Evolutionary conservation across 495 filamentous ascomycete genomes (phyloP), one percentile per base, ranked within the genome.

Genomic region (Neurospora cerealis): DNA sequence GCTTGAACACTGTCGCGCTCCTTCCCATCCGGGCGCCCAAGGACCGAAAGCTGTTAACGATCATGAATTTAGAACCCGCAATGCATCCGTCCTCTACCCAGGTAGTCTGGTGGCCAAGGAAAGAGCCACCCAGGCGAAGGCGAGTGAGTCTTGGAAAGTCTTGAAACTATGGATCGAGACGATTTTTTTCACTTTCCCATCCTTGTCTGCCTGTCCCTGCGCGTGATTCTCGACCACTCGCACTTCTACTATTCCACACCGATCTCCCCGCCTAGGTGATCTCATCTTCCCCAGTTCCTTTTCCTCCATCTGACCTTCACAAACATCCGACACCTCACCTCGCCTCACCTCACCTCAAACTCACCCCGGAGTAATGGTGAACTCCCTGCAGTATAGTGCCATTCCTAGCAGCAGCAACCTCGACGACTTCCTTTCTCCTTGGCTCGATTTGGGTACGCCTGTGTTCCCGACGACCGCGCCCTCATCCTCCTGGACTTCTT

Each of bases 1-100:
- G 74, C 74, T 69, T 71, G 72, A 32, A 66, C 54, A 66, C 28
- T 66, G 54, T 66, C 54, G 54, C 54, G 54, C 54, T 66, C 54
- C 54, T 66, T 19, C 54, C 28, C 28, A 19, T 36, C 54, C 6
- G 32, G 54, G 54, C 54, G 28, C 54, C 15, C 54, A 9, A 34
- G 13, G 28, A 36, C 28, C 54, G 15, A 66, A 62, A 34, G 10
- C 48, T 60, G 48, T 28, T 28, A 60, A 28, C 48, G 48, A 28
- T 24, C 21, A 60, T 28, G 48, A 60, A 28, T 13, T 34, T 34
- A 13, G 54, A 34, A 66, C 28, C 28, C 54, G 15, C 54, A 66
- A 19, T 66, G 15, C 54, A 8, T 32, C 24, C 13, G 13, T 34
- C 28, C 15, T 32, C 24, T 44, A 38, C 15, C 5, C 42, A n/a